Evolutionary conservation across 2,329 filamentous ascomycete species (phyloP).

Genomic region (Neonectria sp.): DNA sequence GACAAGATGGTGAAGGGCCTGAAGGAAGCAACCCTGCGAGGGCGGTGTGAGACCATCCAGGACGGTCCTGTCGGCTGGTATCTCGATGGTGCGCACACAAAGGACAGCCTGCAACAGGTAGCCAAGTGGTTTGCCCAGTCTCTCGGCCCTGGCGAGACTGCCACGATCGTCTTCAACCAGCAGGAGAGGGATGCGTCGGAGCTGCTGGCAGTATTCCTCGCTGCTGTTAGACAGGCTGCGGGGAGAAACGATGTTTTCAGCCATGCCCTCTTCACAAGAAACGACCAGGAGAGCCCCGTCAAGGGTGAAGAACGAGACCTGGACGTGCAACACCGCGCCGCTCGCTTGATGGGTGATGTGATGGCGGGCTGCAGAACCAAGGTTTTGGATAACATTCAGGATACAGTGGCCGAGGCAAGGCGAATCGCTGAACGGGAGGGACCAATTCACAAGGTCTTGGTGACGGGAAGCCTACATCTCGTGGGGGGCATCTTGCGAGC

Average conservation of each 20-base stretch:
- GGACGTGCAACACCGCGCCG: slow-evolving; percentile 78
- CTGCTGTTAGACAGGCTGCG: slow-evolving; percentile 62
- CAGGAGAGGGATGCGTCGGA: slow-evolving; percentile 83
- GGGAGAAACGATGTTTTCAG: slow-evolving; percentile 69
- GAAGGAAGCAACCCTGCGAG: slow-evolving; percentile 77
- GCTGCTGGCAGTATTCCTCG: slow-evolving; percentile 75
- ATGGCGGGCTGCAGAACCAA: slow-evolving; percentile 62
- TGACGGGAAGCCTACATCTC: slow-evolving; percentile 88
- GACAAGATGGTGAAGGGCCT: slow-evolving; percentile 74
- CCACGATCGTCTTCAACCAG: slow-evolving; percentile 90
- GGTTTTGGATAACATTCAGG: slow-evolving; percentile 78
- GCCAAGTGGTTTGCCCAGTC: slow-evolving; percentile 81
- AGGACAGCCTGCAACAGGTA: slow-evolving; percentile 84
- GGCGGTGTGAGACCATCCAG: slow-evolving; percentile 80
- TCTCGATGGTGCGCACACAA: slow-evolving; percentile 90
- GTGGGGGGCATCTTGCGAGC: slow-evolving; percentile 85
- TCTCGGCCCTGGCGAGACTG: slow-evolving; percentile 50
- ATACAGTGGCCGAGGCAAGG: slow-evolving; percentile 74
- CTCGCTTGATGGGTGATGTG: slow-evolving; percentile 70
- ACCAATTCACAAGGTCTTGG: slow-evolving; percentile 73
- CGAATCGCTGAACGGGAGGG: slow-evolving; percentile 51
- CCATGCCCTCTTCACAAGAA: slow-evolving; percentile 86
- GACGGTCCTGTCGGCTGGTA: slow-evolving; percentile 76
- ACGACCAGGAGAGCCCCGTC: slow-evolving; percentile 60
- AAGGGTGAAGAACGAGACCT: slow-evolving; percentile 60